Evolutionary conservation across 371 early-diverging fungal species (phyloP).

Genomic region (Saksenaea oblongispora): DNA sequence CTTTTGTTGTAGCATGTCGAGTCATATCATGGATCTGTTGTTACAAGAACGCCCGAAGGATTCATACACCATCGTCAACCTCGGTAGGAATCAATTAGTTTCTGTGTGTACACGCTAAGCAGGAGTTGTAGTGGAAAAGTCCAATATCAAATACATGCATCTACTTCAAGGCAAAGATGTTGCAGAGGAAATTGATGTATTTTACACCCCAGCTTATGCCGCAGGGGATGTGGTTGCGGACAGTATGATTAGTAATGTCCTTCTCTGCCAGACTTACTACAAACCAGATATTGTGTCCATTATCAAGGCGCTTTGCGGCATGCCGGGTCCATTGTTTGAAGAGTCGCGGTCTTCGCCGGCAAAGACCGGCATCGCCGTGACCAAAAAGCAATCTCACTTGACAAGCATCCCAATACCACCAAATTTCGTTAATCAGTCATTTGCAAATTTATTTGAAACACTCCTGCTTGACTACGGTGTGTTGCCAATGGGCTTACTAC

Average conservation of each 20-base stretch:
- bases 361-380: conserved; percentile 17
- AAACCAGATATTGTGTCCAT: conserved; percentile 55
- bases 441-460: conserved; percentile 40
- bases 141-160: conserved; percentile 52
- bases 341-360: conserved; percentile 25
- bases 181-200: conserved; percentile 36
- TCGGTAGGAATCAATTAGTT: conserved; percentile 15
- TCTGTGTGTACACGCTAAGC: neutral
- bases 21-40: conserved; percentile 38
- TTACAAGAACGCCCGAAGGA: conserved; percentile 22
- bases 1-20: conserved; percentile 30
- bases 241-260: conserved; percentile 46
- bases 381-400: conserved; percentile 23
- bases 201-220: conserved; percentile 50
- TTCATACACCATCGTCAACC: conserved; percentile 36
- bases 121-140: conserved; percentile 32
- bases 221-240: conserved; percentile 53
- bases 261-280: conserved; percentile 51
- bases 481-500: conserved; percentile 43
- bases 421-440: conserved; percentile 40
- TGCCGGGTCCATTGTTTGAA: conserved; percentile 38
- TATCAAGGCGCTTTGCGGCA: conserved; percentile 54
- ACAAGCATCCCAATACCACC: conserved; percentile 39
- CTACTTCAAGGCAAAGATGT: conserved; percentile 40
- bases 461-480: conserved; percentile 42